Conservation (phyloP, 169 alveolate species). For the Babesia caballi region DNA sequence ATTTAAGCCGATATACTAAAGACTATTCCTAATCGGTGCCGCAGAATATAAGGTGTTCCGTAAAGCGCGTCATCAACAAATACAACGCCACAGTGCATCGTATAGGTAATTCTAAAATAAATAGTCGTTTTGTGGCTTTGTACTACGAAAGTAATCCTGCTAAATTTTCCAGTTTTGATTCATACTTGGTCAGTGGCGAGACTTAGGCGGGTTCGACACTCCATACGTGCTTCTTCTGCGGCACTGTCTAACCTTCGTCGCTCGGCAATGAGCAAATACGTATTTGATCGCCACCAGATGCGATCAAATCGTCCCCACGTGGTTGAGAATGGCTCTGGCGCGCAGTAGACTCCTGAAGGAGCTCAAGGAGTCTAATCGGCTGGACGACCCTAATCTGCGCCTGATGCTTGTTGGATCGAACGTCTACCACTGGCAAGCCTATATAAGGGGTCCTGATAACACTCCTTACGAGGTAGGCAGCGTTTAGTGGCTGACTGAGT, state of each 20-base stretch:
- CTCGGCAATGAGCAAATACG: neutral
- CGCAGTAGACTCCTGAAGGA: constrained; percentile 73
- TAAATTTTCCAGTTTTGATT: too few relatives aligned
- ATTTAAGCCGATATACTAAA: neutral
- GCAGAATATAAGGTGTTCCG: constrained; percentile 11
- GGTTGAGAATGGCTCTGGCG: constrained; percentile 54
- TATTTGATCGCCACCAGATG: neutral
- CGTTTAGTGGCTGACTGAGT: neutral
- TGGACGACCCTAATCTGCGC: constrained; percentile 71
- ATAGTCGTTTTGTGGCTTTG: neutral
- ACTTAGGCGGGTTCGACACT: constrained; percentile 14
- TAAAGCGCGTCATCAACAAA: neutral
- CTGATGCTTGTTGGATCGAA: constrained; percentile 33
- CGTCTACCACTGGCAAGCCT: constrained; percentile 83
- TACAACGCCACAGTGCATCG: constrained; percentile 24
- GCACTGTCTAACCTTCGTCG: constrained; percentile 27
- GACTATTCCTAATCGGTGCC: neutral
- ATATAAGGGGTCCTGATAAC: constrained; percentile 87
- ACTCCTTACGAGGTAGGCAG: constrained; percentile 87
- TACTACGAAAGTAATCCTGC: neutral
- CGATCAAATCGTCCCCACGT: neutral
- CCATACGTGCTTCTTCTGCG: constrained; percentile 10
- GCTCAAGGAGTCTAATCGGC: constrained; percentile 69
- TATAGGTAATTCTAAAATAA: constrained; percentile 9
- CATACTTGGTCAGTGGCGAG: constrained; percentile 11